Evolutionary conservation across 108 stramenopile genomes (phyloP), one percentile per base, ranked within the genome.

Genomic region (Cyclotella atomus): DNA sequence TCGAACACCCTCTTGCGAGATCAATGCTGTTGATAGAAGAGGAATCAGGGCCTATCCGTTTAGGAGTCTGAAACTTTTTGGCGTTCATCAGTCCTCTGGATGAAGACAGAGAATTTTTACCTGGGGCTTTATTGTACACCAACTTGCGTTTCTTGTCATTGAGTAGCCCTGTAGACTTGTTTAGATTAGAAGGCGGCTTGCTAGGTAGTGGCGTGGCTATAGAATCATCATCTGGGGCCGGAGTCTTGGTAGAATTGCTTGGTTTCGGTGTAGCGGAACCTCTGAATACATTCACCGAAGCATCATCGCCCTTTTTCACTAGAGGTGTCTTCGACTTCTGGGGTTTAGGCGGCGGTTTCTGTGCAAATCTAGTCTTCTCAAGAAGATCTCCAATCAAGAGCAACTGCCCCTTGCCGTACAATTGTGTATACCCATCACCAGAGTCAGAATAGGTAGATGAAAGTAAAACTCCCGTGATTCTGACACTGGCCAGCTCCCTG

Each of bases 381-480:
- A 81, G 41, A 45, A 72, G 79, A 65, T 81, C 79, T 4, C 79
- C 79, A 16, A 81, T 34, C n/a, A 81, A 34, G 4, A 81, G 28
- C 73, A 43, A 81, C 65, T 60, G 67, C 19, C 79, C 79, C 30
- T 27, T 53, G 53, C 50, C 19, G 50, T 72, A 73, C 25, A 73
- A 44, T 50, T 66, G 33, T 24, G 19, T 33, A 53, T 61, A 67
- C 10, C 45, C 70, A 34, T 67, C 59, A 29, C 33, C 47, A 44
- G 16, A 59, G 34, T 73, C 68, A 16, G 79, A 81, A 38, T 45
- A 49, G 3, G 67, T 52, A 43, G 68, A 56, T 44, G 68, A 68
- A 20, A 81, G 49, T 49, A 81, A 60, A 2, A 72, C 73, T 28
- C 80, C 80, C 8, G 73, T 81, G 52, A 81, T 74, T 65, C 80